phyloP scores from a whole-genome alignment of 2,329 filamentous ascomycete species.

The Drechslerella stenobrocha region DNA sequence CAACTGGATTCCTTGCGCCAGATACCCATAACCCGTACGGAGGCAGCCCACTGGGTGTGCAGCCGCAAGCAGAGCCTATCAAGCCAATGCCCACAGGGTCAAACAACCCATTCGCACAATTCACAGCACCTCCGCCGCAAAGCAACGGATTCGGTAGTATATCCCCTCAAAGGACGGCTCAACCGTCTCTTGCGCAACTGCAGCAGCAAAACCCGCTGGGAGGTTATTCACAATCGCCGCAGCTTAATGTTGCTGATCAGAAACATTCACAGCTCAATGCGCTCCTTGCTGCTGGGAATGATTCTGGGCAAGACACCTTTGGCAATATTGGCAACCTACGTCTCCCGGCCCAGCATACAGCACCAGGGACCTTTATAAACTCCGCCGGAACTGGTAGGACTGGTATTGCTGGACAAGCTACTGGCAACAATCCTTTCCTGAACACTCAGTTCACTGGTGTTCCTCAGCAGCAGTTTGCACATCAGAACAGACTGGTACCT shows the following conservation, averaged over 20 bases:
- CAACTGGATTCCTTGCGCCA: conserved; percentile 69
- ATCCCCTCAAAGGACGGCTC: conserved; percentile 60
- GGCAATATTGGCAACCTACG: conserved; percentile 95
- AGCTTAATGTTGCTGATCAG: conserved; percentile 38
- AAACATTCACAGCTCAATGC: conserved; percentile 77
- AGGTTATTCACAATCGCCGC: conserved; percentile 29
- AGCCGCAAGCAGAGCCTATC: conserved; percentile 62
- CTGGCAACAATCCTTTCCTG: conserved; percentile 87
- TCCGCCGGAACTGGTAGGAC: conserved; percentile 69
- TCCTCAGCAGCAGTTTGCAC: conserved; percentile 58
- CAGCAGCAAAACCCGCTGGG: conserved; percentile 52
- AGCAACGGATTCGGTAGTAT: conserved; percentile 63
- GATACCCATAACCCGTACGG: conserved; percentile 97
- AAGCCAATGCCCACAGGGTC: conserved; percentile 88
- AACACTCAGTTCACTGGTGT: conserved; percentile 73
- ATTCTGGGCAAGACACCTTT: conserved; percentile 83
- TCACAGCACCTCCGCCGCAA: conserved; percentile 60
- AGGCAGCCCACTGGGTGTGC: conserved; percentile 62
- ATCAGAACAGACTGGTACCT: conserved; percentile 56
- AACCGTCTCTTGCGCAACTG: conserved; percentile 67
- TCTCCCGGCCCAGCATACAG: conserved; percentile 94
- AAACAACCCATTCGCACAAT: conserved; percentile 87
- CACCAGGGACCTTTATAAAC: conserved; percentile 94
- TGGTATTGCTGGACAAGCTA: conserved; percentile 63
- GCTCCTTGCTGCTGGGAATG: conserved; percentile 78